Percentiles rank a stretch among this genome's conserved stretches.
Conservation (phyloP, 352 stramenopile species). For the Pythium brassicae region DNA sequence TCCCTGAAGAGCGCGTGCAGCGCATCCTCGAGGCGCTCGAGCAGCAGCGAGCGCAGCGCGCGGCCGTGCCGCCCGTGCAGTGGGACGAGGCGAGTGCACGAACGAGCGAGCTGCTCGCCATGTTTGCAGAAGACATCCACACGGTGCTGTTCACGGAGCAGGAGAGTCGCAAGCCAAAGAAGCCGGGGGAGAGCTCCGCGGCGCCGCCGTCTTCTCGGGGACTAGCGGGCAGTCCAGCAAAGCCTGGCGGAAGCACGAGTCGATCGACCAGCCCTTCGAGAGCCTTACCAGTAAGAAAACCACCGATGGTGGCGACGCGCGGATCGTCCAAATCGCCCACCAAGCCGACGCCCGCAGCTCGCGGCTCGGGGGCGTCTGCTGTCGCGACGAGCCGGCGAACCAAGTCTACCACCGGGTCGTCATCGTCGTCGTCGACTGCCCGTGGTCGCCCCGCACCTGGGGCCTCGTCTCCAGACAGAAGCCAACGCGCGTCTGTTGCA, state of each 20-base stretch:
- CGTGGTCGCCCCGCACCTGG: not conserved
- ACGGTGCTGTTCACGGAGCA: constrained; percentile 50
- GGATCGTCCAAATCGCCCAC: constrained; percentile 2
- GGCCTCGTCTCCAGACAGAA: not conserved
- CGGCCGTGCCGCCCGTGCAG: constrained; percentile 27
- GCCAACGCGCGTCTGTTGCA: constrained; percentile 7
- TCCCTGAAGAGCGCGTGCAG: constrained; percentile 41
- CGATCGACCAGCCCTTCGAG: constrained; percentile 2
- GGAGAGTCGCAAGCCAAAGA: constrained; percentile 57
- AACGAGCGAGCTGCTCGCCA: constrained; percentile 51
- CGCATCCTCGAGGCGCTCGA: constrained; percentile 36
- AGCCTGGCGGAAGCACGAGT: constrained; percentile 8
- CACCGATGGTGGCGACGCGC: constrained; percentile 1
- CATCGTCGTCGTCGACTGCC: not conserved
- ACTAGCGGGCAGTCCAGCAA: constrained; percentile 3
- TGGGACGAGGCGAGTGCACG: constrained; percentile 50
- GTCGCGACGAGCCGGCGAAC: constrained; percentile 8
- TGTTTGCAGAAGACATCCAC: constrained; percentile 60
- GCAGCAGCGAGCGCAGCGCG: constrained; percentile 24
- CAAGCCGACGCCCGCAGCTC: constrained; percentile 8
- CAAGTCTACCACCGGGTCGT: constrained; percentile 2
- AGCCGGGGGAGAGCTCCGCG: constrained; percentile 13
- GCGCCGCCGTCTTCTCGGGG: not conserved
- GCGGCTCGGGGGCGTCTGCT: constrained; percentile 5
- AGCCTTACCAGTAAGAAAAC: not conserved